Evolutionary conservation across 441 rosid species (phyloP), one percentile per base, ranked within the genome.

Genomic region (Dalechampia spathulata): DNA sequence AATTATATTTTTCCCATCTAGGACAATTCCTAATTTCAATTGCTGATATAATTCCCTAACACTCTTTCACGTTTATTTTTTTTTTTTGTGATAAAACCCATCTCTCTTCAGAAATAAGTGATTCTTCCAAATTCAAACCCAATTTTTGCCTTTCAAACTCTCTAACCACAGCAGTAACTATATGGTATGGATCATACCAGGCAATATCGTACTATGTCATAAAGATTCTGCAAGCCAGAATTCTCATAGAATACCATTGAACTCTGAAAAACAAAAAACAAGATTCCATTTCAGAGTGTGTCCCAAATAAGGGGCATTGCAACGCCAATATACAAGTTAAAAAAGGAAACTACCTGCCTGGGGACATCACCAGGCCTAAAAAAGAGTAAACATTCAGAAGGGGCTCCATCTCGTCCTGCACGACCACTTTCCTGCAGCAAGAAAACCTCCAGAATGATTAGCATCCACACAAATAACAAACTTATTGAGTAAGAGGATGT

Each of bases 231-330:
- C 87, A 93, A 73, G 56, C 99, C 99, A 67, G 92, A 79, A 61
- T 93, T 82, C 79, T 93, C 97, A 61, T 87, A 84, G 75, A 93
- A 93, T 67, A 93, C 92, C 99, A 93, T 93, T 23, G 99, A 83
- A 79, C 99, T 93, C 99, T 92, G 87, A 64, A n/a, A n/a, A n/a
- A n/a, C 44, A 27, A 43, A 38, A 53, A 61, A 2, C 65, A 61
- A n/a, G 45, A 42, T 57, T 38, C n/a, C 60, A 44, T 28, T 45
- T 38, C 47, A 20, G 6, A 52, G 25, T 9, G 47, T 21, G 13
- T 6, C 21, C 51, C 39, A 40, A 64, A 43, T 36, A 26, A 16
- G 55, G 34, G 49, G 32, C 37, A 44, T 48, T 25, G 41, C 21
- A 40, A 55, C 30, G 12, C 19, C 16, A 28, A 46, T 36, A 37